These are phyloP conservation scores for Syzygium malaccense DNA, from an alignment of 441 rosid species.

Conservation along the genomic window DNA sequence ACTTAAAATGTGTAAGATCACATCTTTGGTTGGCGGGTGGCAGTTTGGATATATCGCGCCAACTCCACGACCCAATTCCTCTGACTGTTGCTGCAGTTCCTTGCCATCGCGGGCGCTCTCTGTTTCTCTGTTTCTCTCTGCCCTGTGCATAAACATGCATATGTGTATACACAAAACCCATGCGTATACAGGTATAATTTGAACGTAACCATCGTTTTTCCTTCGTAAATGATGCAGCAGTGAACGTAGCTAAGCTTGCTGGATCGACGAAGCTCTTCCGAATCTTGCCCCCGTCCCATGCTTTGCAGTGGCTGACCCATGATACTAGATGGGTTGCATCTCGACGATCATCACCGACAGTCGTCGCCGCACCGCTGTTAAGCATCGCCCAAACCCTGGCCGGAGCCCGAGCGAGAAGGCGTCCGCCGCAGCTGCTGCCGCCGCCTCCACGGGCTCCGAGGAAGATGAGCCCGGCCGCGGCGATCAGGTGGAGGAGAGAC, in stretches of 20 bases:
- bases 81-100: neutral
- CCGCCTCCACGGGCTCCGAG: neutral
- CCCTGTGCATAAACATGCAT: neutral
- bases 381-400: neutral
- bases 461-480: neutral
- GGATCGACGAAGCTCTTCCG: neutral
- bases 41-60: neutral
- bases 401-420: neutral
- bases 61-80: neutral
- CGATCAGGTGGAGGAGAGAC: constrained; percentile 1
- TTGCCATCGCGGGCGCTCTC: neutral
- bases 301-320: neutral
- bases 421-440: neutral
- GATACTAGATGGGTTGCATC: neutral
- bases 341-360: neutral
- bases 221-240: neutral
- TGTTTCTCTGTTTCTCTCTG: neutral
- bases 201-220: neutral
- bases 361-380: neutral
- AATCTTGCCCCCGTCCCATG: neutral
- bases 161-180: neutral
- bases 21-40: neutral
- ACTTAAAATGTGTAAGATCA: neutral
- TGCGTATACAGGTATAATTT: neutral
- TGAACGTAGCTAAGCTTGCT: neutral